Evolutionary conservation across 192 early-diverging fungal genomes (phyloP), one percentile per base, ranked within the genome.

Genomic region (Podila minutissima): DNA sequence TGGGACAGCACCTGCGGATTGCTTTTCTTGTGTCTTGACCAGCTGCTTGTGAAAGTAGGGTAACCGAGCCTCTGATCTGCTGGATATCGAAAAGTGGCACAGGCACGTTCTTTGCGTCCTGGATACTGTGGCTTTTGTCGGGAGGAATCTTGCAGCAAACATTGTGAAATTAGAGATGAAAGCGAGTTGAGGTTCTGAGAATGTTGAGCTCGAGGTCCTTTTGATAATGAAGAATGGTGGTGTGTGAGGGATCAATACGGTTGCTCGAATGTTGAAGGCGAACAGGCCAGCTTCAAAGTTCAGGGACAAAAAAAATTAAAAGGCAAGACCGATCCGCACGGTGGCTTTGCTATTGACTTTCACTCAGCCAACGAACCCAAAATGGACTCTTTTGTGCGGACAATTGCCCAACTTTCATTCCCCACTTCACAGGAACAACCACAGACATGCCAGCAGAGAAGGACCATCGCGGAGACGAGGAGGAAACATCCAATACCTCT

Each of bases 1-100:
- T 15, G 67, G 62, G 6, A 38, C 62, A n/a, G 58, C 26, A 3
- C 67, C 69, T 1, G 32, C 24, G 0, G 22, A 26, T 12, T 29
- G 28, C 1, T 35, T 24, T 13, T 51, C 35, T n/a, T 69, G 28
- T 26, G 72, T 78, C 49, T 69, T 69, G n/a, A 58, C 58, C 53
- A 79, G 15, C 22, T 68, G 58, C 66, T 72, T 79, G 50, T 79
- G 76, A 31, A 79, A 79, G 33, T 68, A 79, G 41, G 76, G 76
- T 15, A 72, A 32, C 12, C 55, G 35, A n/a, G 70, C 76, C 0
- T 33, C 60, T 8, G 29, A 49, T 6, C 24, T 35, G 15, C 20
- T 51, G 13, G 70, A 72, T 58, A 31, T 63, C 19, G 75, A 78
- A 17, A 78, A 35, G 46, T 35, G 22, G 24, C 75, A 69, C 8